Evolutionary conservation across 768 basidiomycete species (phyloP).

Genomic region (Ramaria rubella): DNA sequence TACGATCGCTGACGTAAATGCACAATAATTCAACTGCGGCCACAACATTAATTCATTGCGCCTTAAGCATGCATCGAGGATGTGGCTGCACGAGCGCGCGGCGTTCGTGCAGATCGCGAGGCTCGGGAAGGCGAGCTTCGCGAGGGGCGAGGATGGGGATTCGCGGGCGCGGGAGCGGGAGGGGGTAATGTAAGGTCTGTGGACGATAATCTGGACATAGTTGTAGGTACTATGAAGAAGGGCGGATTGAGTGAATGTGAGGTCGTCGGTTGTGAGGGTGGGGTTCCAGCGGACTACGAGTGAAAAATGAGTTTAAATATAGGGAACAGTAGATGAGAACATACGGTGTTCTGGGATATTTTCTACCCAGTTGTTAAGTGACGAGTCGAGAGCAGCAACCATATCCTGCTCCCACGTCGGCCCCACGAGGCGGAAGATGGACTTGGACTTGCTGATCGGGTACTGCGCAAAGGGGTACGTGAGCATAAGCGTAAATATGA

Average conservation of each 20-base stretch:
- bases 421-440: constrained; percentile 45
- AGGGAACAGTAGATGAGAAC: constrained; percentile 20
- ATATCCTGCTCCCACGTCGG: constrained; percentile 51
- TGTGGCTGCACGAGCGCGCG: constrained; percentile 51
- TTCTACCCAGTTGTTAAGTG: constrained; percentile 67
- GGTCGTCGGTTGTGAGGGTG: constrained; percentile 33
- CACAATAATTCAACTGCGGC: constrained; percentile 37
- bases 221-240: constrained; percentile 54
- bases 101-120: constrained; percentile 55
- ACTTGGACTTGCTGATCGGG: constrained; percentile 59
- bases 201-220: constrained; percentile 56
- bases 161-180: too few relatives aligned
- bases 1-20: constrained; percentile 49
- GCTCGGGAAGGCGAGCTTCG: constrained; percentile 39
- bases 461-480: constrained; percentile 39
- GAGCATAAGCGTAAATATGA: neutral
- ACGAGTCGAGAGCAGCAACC: constrained; percentile 59
- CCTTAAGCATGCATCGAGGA: constrained; percentile 46
- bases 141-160: constrained; percentile 22
- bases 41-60: constrained; percentile 40
- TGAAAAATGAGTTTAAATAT: constrained; percentile 3
- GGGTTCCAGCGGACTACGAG: constrained; percentile 54
- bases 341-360: constrained; percentile 60
- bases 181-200: constrained; percentile 61
- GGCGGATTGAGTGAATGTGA: constrained; percentile 49